Conservation (phyloP, 129 eudicot species). For the Artemisia tridentata region DNA sequence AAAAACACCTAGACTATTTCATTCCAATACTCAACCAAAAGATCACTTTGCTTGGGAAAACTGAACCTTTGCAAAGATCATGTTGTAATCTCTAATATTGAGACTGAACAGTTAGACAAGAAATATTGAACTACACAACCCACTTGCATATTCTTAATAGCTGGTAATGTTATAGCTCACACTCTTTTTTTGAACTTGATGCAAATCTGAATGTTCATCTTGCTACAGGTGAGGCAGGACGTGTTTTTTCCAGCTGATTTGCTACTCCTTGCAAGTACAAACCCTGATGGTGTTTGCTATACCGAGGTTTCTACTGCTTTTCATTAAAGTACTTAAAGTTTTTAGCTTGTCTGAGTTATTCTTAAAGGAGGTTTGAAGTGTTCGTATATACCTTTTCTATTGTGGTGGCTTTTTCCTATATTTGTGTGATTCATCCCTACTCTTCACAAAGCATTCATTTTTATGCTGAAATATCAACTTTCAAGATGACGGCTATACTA, state of each 20-base stretch:
- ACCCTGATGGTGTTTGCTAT: constrained; percentile 94
- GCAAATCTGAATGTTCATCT: constrained; percentile 29
- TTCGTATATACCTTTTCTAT: neutral
- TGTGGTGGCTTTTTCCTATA: too few relatives aligned
- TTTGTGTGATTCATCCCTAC: too few relatives aligned
- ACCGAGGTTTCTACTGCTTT: constrained; percentile 60
- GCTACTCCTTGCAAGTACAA: constrained; percentile 88
- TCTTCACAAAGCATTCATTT: too few relatives aligned
- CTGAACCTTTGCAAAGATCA: neutral
- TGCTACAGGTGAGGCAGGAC: constrained; percentile 83
- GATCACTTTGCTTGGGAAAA: constrained; percentile 13
- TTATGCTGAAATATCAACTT: too few relatives aligned
- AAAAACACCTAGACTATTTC: too few relatives aligned
- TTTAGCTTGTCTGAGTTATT: constrained; percentile 8
- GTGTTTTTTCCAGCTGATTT: constrained; percentile 94
- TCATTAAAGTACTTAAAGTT: neutral
- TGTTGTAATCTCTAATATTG: constrained; percentile 11
- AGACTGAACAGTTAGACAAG: constrained; percentile 1
- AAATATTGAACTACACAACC: neutral
- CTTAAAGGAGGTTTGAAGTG: constrained; percentile 1
- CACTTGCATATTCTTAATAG: constrained; percentile 12
- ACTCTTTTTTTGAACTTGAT: neutral
- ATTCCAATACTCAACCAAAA: neutral
- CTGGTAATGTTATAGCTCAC: constrained; percentile 6
- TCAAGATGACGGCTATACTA: too few relatives aligned